These are phyloP conservation scores for Amauroascus niger DNA, from an alignment of 2,329 filamentous ascomycete genomes.

Conservation along the genomic window DNA sequence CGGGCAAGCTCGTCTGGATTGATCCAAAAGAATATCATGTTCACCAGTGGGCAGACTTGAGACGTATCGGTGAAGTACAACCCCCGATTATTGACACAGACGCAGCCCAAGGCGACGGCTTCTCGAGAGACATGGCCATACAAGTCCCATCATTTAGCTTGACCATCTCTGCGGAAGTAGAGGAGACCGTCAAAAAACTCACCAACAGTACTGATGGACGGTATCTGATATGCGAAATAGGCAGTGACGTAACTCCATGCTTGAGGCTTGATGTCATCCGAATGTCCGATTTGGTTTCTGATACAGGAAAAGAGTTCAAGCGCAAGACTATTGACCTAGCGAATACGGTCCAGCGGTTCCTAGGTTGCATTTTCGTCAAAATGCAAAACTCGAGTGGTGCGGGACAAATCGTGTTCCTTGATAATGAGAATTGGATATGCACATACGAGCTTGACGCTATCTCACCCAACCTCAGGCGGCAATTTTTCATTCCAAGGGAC, in stretches of 20 bases:
- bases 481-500: conserved; percentile 25
- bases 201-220: neutral
- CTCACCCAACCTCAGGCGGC: conserved; percentile 12
- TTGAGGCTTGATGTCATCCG: neutral
- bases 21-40: conserved; percentile 4
- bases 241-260: neutral
- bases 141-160: neutral
- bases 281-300: neutral
- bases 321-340: neutral
- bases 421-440: conserved; percentile 21
- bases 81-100: neutral
- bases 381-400: neutral
- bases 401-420: conserved; percentile 16
- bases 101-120: neutral
- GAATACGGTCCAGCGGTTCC: conserved; percentile 8
- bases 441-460: conserved; percentile 15
- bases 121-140: neutral
- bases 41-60: neutral
- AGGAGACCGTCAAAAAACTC: neutral
- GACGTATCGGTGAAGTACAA: neutral
- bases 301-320: neutral
- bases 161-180: neutral
- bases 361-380: conserved; percentile 1
- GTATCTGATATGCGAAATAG: conserved; percentile 5
- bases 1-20: conserved; percentile 9